Base-by-base conservation (phyloP, 306 rosid species). In the Castanea sativa region DNA sequence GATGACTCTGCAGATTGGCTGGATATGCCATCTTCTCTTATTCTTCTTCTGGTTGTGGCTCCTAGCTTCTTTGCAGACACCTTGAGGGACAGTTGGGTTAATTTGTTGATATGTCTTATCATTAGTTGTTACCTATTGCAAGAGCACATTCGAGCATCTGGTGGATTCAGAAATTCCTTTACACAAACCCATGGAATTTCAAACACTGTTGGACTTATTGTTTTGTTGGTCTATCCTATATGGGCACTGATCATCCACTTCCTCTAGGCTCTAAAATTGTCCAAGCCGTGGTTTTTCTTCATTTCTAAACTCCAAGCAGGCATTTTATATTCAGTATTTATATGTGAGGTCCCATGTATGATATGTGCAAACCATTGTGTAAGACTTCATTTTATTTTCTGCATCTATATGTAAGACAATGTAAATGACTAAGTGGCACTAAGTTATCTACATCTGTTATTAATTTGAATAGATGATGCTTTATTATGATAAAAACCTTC, bases 141-240 rank as follows among this genome's bases (percentile, higher is more conserved):
- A 91, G 93, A 94, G 80, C 98, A 94, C 85, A 88, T 94, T 59
- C 78, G 97, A 25, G 94, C 98, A 10, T 82, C 97, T 4, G 97
- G 98, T 51, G 97, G 98, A 43, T 92, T 94, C 90, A 86, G 90
- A 86, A 91, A 91, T 80, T 91, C 98, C 55, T 85, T 94, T 80
- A 94, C 98, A 4, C 93, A 88, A 45, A 88, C 57, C 71, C 87
- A 91, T 84, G 98, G 98, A 35, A 85, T 94, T 61, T 92, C 98
- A 53, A 94, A 94, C 76, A 94, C 97, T 3, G 51, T 94, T 5
- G 97, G 97, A 77, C 91, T 94, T 38, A 53, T 94, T 80, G 69
- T 92, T 59, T 90, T 94, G 73, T 73, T 93, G 68, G 90, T 91
- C 74, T 93, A 79, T 78, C 98, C 97, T 25, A 71, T 91, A 2